phyloP scores from a whole-genome alignment of 352 stramenopile genomes.

The Aphanomyces astaci region DNA sequence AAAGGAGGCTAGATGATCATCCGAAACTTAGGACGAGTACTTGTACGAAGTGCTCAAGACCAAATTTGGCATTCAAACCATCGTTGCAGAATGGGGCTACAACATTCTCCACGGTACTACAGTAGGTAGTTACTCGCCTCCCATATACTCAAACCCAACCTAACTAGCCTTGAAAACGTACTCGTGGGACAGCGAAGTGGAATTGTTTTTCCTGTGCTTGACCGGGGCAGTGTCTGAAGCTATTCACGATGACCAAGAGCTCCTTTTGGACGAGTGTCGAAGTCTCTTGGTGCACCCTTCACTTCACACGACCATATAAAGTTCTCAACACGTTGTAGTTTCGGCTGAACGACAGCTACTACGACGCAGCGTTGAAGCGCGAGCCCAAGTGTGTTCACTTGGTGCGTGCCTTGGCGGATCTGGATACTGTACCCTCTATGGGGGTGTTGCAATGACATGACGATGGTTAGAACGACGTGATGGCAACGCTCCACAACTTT shows the following conservation, averaged over 20 bases:
- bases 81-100: constrained; percentile 82
- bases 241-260: constrained; percentile 65
- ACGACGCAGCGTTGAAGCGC: constrained; percentile 3
- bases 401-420: too few species aligned
- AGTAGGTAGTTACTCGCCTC: too few species aligned
- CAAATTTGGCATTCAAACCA: constrained; percentile 72
- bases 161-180: constrained; percentile 43
- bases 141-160: too few species aligned
- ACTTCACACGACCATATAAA: background rate
- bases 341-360: constrained; percentile 14
- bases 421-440: too few species aligned
- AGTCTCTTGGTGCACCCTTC: constrained; percentile 29
- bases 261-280: constrained; percentile 48
- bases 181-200: constrained; percentile 68
- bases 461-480: constrained; percentile 41
- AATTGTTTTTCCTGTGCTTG: constrained; percentile 66
- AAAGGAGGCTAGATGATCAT: background rate
- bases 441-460: background rate
- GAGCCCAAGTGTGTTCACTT: constrained; percentile 19
- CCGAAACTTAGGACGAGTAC: constrained; percentile 39
- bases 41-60: constrained; percentile 70
- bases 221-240: constrained; percentile 58
- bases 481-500: constrained; percentile 63
- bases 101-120: constrained; percentile 45
- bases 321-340: background rate